A percentile compares a stretch with the other conserved stretches of the same genome.
Evolutionary conservation across 2,329 filamentous ascomycete genomes (phyloP).

Genomic region (Ophiostoma quercus): DNA sequence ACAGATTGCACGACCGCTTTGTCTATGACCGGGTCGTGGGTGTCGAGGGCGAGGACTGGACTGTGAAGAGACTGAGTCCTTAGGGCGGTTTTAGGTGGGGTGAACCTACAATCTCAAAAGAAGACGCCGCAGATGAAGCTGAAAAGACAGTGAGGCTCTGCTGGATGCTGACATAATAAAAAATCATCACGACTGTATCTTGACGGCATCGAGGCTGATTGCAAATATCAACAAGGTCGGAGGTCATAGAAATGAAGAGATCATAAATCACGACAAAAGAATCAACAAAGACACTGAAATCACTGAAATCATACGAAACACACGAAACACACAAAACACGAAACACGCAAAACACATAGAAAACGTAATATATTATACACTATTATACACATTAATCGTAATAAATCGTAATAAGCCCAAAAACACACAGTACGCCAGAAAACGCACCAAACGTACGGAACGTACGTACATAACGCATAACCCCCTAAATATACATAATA

Average conservation of each 20-base stretch:
- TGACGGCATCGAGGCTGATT: not conserved
- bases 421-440: conserved; percentile 23
- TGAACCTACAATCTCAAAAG: not conserved
- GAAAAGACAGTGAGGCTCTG: not conserved
- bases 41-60: conserved; percentile 47
- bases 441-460: conserved; percentile 22
- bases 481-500: conserved; percentile 15
- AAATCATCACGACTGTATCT: not conserved
- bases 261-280: not conserved
- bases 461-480: conserved; percentile 20
- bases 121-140: not conserved
- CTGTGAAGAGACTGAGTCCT: conserved; percentile 68
- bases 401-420: conserved; percentile 14
- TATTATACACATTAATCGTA: conserved; percentile 13
- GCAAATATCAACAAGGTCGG: not conserved
- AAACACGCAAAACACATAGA: conserved; percentile 1
- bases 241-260: not conserved
- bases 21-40: conserved; percentile 62
- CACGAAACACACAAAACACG: not conserved
- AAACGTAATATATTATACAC: conserved; percentile 27
- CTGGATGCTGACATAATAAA: not conserved
- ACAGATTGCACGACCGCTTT: conserved; percentile 89
- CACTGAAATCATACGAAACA: too few species aligned
- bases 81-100: conserved; percentile 33
- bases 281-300: too few species aligned